Conservation (phyloP, 2,329 filamentous ascomycete species). For the Paraphaeosphaeria minitans region DNA sequence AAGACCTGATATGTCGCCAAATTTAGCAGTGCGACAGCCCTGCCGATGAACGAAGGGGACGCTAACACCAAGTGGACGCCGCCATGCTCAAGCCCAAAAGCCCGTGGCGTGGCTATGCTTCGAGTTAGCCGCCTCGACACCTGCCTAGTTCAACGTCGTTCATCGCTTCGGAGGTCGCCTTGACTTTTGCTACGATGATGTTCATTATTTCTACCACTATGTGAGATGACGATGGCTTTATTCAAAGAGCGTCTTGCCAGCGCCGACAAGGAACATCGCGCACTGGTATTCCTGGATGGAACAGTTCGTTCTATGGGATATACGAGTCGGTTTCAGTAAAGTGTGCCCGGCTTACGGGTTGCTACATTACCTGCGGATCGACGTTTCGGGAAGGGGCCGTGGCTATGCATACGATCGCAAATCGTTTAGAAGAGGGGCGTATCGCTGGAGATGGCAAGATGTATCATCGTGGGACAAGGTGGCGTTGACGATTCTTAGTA, state of each 20-base stretch:
- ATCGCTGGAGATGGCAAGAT: not conserved
- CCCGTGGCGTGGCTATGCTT: slow-evolving; percentile 4
- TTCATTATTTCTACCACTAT: not conserved
- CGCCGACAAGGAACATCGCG: not conserved
- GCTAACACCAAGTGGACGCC: not conserved
- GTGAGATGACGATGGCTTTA: not conserved
- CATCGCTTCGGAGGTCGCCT: not conserved
- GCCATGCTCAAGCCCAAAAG: not conserved
- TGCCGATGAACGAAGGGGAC: not conserved
- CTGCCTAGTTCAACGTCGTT: slow-evolving; percentile 8
- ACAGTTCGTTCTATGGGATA: not conserved
- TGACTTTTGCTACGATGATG: not conserved
- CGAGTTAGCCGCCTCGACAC: not conserved
- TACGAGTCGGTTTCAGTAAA: not conserved
- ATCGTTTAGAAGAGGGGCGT: slow-evolving; percentile 3
- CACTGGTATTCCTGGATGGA: not conserved
- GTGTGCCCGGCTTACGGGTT: not conserved
- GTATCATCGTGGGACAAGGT: not conserved
- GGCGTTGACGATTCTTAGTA: not conserved
- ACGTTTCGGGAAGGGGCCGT: not conserved
- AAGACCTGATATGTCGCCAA: not conserved
- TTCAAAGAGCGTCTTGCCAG: not conserved
- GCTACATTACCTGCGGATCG: not conserved
- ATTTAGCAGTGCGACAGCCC: not conserved
- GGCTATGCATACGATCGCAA: not conserved